Evolutionary conservation across 352 stramenopile species (phyloP), one percentile per base, ranked within the genome.

Genomic region (Phytophthora pseudosyringae): DNA sequence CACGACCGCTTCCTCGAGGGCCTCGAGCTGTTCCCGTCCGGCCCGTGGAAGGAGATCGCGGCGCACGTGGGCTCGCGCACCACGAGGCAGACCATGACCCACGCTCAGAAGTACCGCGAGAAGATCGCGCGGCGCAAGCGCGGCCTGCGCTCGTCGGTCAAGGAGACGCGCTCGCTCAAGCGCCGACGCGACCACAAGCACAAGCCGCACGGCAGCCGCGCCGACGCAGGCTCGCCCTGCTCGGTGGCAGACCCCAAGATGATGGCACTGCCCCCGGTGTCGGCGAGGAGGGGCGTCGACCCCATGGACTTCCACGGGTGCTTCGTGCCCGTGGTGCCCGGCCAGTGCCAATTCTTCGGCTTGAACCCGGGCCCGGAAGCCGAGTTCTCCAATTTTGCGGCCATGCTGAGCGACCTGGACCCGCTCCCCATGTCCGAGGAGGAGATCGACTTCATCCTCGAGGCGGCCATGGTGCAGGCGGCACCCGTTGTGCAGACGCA

Each of bases 1-100:
- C 82, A 90, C 67, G 69, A 88, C 29, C 78, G 79, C 2, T 90
- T 90, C 63, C 59, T 90, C 4, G 59, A 79, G 48, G 81, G 77
- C 0, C 75, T 88, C 41, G 79, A 90, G 52, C 56, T 81, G n/a
- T 90, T 81, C 63, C 81, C 81, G 28, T 78, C 69, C 3, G 78
- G 80, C 2, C 80, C 83, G 16, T 91, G 78, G 80, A 89, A 89
- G 41, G 70, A 79, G 28, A 86, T 90, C 39, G 79, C 83, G 12
- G 73, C 70, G 2, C 51, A 86, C 32, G 73, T 89, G 11, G 68
- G 76, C 28, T 86, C 79, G 0, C 74, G 81, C 39, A 89, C 81
- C 1, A 85, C 91, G 3, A 55, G 76, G 6, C 79, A 86, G 39
- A 83, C 75, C 16, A 85, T 86, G 76, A 83, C 79, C 4, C 76